A percentile compares a stretch with the other conserved stretches of the same genome.
Conservation (phyloP, 2,329 filamentous ascomycete species). For the Cadophora sp. region DNA sequence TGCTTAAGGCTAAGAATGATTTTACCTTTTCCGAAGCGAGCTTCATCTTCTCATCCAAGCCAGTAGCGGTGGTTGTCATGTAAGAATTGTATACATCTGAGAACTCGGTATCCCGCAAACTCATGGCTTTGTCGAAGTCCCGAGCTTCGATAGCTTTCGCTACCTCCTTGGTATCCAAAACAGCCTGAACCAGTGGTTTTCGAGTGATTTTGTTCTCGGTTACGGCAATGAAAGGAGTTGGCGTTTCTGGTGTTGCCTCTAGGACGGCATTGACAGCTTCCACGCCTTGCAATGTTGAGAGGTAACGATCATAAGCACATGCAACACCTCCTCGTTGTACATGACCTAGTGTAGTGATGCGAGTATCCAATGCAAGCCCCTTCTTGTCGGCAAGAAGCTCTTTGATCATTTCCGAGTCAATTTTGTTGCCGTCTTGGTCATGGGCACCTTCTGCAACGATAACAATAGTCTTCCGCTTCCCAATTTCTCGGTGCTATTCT, state of each 20-base stretch:
- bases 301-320: slow-evolving; percentile 92
- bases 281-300: slow-evolving; percentile 90
- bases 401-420: slow-evolving; percentile 82
- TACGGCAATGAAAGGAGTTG: slow-evolving; percentile 94
- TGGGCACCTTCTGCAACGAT: slow-evolving; percentile 96
- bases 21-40: slow-evolving; percentile 75
- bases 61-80: slow-evolving; percentile 85
- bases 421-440: slow-evolving; percentile 83
- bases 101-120: slow-evolving; percentile 89
- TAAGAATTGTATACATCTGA: slow-evolving; percentile 91
- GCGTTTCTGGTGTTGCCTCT: slow-evolving; percentile 85
- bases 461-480: slow-evolving; percentile 97
- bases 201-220: slow-evolving; percentile 97
- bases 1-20: slow-evolving; percentile 17
- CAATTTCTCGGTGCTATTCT: slow-evolving; percentile 77
- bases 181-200: slow-evolving; percentile 87
- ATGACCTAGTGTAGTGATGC: slow-evolving; percentile 93
- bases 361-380: slow-evolving; percentile 83
- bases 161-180: slow-evolving; percentile 84
- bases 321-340: slow-evolving; percentile 95
- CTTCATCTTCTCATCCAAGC: slow-evolving; percentile 69
- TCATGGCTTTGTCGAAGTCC: slow-evolving; percentile 88
- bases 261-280: slow-evolving; percentile 93
- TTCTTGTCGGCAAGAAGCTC: slow-evolving; percentile 81
- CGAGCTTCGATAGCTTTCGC: slow-evolving; percentile 81